Evolutionary conservation across 352 stramenopile species (phyloP).

Genomic region (Phytophthora litchii): DNA sequence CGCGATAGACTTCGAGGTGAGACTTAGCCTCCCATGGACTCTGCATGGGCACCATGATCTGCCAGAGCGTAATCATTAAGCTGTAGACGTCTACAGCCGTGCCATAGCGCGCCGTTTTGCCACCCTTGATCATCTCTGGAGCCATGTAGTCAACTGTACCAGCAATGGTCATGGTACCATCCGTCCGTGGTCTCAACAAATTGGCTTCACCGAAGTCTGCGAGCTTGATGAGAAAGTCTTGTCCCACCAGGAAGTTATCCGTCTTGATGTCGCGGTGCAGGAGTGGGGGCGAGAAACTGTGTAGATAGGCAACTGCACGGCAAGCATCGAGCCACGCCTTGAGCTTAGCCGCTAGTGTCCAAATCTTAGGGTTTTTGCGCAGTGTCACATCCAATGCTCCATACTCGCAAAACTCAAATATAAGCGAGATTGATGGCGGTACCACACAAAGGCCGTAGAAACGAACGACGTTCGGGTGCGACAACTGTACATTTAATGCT

Average conservation of each 20-base stretch:
- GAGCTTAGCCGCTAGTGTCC: constrained; percentile 74
- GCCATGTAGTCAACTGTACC: constrained; percentile 90
- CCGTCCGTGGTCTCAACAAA: constrained; percentile 70
- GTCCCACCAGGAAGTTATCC: constrained; percentile 83
- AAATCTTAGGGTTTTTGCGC: constrained; percentile 52
- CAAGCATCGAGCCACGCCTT: constrained; percentile 87
- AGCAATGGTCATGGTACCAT: constrained; percentile 87
- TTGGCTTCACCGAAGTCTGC: constrained; percentile 89
- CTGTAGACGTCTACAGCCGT: constrained; percentile 86
- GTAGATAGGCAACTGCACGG: constrained; percentile 79
- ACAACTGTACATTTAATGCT: constrained; percentile 79
- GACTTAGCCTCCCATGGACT: constrained; percentile 79
- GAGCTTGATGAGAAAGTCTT: constrained; percentile 83
- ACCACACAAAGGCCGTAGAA: constrained; percentile 87
- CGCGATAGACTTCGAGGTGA: constrained; percentile 83
- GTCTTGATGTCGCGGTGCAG: constrained; percentile 89
- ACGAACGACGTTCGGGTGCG: constrained; percentile 82
- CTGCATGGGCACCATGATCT: constrained; percentile 82
- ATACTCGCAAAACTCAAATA: constrained; percentile 90
- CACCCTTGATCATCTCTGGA: constrained; percentile 83
- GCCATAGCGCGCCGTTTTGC: constrained; percentile 80
- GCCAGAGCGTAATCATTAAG: constrained; percentile 88
- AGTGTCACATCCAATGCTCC: constrained; percentile 71
- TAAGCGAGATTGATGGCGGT: constrained; percentile 82
- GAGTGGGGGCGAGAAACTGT: constrained; percentile 82